Base-by-base conservation (phyloP, 108 stramenopile genomes). In the Cylindrotheca closterium region DNA sequence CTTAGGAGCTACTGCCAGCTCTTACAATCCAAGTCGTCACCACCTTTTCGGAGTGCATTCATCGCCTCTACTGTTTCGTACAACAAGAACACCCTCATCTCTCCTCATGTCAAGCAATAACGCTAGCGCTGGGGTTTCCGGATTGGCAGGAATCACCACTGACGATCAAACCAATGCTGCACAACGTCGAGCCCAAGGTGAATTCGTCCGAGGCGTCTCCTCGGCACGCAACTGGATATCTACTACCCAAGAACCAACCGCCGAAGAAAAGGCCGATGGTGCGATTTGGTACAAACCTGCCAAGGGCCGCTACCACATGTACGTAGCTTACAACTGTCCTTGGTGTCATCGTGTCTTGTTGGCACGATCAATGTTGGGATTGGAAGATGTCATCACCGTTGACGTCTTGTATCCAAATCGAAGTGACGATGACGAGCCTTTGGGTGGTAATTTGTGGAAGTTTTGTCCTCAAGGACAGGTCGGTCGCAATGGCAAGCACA, bases 361-460 rank as follows among this genome's bases (percentile, higher is more conserved):
- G 5, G 71, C 80, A 24, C 74, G 89, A 51, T 70, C 72, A 5
- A 67, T 96, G 21, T 86, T 93, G 51, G 95, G 95, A 8, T 72
- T 98, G 23, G 81, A 97, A 46, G 87, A 93, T 70, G 81, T 81
- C 46, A 87, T 97, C 49, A 74, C 82, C 22, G 60, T 86, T 7
- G 68, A 77, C 56, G 75, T 77, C 15, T 47, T 60, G 27, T 77
- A 69, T 49, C 75, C 75, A 19, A 77, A 67, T 55, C 63, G 75
- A 47, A 56, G 51, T 48, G 47, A 45, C 34, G 65, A 70, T 18
- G 68, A 73, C 17, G 71, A 73, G 55, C 67, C 60, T 3, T 25
- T 37, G 60, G 77, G 77, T 33, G 42, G 51, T 3, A 73, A 74
- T 53, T 50, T 78, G 17, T 78, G 77, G 77, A 70, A 71, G 47